Percentiles rank a stretch among this genome's conserved stretches.
These are phyloP conservation scores for Rhytidiadelphus loreus DNA, from an alignment of 225 moss, liverwort and hornwort genomes.

Conservation along the genomic window DNA sequence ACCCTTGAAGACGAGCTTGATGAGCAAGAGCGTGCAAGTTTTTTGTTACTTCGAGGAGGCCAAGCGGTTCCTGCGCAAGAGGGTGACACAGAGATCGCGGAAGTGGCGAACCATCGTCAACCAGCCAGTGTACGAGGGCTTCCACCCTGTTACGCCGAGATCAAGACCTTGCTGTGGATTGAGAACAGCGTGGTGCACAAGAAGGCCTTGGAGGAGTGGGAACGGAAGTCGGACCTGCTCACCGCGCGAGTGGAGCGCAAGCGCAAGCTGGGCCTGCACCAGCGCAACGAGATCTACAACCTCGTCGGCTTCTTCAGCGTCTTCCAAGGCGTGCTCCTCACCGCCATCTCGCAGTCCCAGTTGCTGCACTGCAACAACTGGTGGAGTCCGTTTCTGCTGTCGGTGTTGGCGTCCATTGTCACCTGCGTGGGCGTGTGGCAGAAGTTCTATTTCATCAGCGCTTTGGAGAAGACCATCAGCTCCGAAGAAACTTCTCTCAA, in stretches of 20 bases:
- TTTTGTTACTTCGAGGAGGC: not conserved
- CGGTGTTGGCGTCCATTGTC: slow-evolving; percentile 15
- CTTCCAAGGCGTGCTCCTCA: slow-evolving; percentile 34
- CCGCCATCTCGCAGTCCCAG: slow-evolving; percentile 16
- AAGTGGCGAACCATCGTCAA: not conserved
- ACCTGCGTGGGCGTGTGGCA: slow-evolving; percentile 19
- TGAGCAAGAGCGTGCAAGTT: not conserved
- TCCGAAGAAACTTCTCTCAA: slow-evolving; percentile 8
- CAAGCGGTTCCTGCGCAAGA: not conserved
- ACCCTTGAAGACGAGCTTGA: not conserved
- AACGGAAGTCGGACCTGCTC: not conserved
- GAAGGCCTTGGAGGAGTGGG: slow-evolving; percentile 10
- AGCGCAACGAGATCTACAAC: slow-evolving; percentile 21
- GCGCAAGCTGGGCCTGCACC: not conserved
- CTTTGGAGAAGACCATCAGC: slow-evolving; percentile 12
- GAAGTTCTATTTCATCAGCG: not conserved
- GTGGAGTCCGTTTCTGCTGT: slow-evolving; percentile 21
- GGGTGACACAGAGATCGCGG: not conserved
- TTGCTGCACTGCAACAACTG: slow-evolving; percentile 17
- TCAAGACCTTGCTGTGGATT: slow-evolving; percentile 20
- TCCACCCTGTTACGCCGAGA: not conserved
- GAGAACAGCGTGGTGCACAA: slow-evolving; percentile 5
- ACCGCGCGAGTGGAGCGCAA: slow-evolving; percentile 16
- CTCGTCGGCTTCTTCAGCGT: slow-evolving; percentile 29
- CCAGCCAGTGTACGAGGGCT: not conserved